Conservation (phyloP, 1,284 basidiomycete species). For the Austropuccinia psidii region DNA sequence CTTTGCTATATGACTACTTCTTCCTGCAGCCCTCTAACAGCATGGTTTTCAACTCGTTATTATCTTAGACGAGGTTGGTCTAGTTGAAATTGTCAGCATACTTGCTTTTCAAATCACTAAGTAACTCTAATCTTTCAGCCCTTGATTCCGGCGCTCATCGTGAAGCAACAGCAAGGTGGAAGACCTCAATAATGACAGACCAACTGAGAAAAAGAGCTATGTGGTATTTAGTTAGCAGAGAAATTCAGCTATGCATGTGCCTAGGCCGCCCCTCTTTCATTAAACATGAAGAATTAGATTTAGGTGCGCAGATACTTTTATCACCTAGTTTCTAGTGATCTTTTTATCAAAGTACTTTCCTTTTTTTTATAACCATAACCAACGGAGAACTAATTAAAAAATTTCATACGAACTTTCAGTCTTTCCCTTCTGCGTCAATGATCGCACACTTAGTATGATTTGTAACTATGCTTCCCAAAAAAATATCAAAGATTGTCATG, state of each 20-base stretch:
- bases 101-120: too few relatives aligned
- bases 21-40: neutral
- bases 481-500: neutral
- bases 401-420: too few relatives aligned
- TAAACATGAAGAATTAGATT: neutral
- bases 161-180: neutral
- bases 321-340: neutral
- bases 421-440: too few relatives aligned
- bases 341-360: neutral
- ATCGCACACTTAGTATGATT: too few relatives aligned
- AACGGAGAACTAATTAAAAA: too few relatives aligned
- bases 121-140: too few relatives aligned
- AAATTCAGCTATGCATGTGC: neutral
- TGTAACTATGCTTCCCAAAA: too few relatives aligned
- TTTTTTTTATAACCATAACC: too few relatives aligned
- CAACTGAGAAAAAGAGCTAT: constrained; percentile 24
- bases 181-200: constrained; percentile 22
- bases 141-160: neutral
- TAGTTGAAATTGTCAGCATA: neutral
- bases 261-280: constrained; percentile 20
- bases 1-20: neutral
- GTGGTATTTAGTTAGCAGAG: constrained; percentile 3
- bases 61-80: neutral
- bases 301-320: neutral
- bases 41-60: neutral